Base-by-base conservation (phyloP, 2,329 filamentous ascomycete genomes). In the Neobulgaria alba region DNA sequence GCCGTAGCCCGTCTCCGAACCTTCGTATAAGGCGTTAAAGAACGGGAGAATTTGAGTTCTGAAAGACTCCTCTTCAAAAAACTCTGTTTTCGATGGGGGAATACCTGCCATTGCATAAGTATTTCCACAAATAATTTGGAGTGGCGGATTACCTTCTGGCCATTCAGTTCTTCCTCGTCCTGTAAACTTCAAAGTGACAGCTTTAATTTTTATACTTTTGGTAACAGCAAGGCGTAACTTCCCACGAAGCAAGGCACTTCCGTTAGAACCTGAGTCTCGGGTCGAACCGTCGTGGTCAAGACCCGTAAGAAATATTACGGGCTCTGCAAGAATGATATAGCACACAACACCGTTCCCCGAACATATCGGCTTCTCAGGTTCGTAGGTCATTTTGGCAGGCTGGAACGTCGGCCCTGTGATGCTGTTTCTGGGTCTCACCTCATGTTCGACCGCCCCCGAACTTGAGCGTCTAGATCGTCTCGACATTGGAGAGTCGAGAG, bases 141-240 rank as follows among this genome's bases (percentile, higher is more conserved):
- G 26, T 12, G 17, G 35, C 23, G 26, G 5, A 23, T 34, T 40
- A 75, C 78, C 87, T 67, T 96, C 92, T 12, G 92, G 90, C 92
- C 92, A 98, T 58, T 95, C 88, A 1, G 92, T 96, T 49, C 83
- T 77, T 3, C 88, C 86, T 58, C 79, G 82, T 20, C 90, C 92
- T 30, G 81, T 76, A 52, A 98, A 85, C 55, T 85, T 90, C 38
- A 98, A 69, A 4, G 84, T 88, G 17, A 98, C 76, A 3, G 86
- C 82, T 67, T 95, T 95, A 51, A 98, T 80, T 64, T 98, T 98
- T 34, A 88, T 79, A 50, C 85, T 84, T 59, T 96, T 96, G 33
- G 84, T 81, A 10, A 96, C 75, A 45, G 82, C 82, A 29, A 98
- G 61, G 54, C 85, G 82, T 41, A 98, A 63, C 50, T 80, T 88